Evolutionary conservation across 768 basidiomycete species (phyloP).

Genomic region (Suillus tomentosus): DNA sequence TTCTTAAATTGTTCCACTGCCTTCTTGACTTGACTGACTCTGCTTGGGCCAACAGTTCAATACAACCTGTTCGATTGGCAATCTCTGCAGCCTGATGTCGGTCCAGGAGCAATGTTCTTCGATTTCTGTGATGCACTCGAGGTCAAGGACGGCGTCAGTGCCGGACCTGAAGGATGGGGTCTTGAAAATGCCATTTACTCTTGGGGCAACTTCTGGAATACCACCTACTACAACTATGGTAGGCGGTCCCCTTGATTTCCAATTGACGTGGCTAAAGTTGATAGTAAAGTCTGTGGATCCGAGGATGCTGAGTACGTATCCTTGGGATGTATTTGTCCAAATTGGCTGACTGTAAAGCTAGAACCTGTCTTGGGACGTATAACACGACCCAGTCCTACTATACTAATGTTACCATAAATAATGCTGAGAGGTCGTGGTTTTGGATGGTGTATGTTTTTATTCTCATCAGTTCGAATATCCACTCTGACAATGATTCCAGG

Average conservation of each 20-base stretch:
- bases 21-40: neutral
- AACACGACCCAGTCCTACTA: conserved; percentile 41
- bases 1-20: neutral
- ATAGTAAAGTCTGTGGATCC: conserved; percentile 47
- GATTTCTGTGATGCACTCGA: conserved; percentile 43
- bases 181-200: conserved; percentile 58
- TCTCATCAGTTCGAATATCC: neutral
- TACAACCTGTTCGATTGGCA: conserved; percentile 67
- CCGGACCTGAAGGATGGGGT: conserved; percentile 57
- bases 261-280: neutral
- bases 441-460: conserved; percentile 61
- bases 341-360: conserved; percentile 39
- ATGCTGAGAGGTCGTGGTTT: conserved; percentile 61
- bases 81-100: conserved; percentile 49
- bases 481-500: conserved; percentile 32
- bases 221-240: conserved; percentile 48
- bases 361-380: conserved; percentile 45
- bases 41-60: conserved; percentile 25
- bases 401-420: conserved; percentile 57
- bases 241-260: conserved; percentile 22
- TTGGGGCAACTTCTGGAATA: conserved; percentile 62
- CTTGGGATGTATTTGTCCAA: neutral
- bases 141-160: conserved; percentile 40
- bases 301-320: conserved; percentile 48
- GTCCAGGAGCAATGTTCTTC: conserved; percentile 39